These are phyloP conservation scores for Boletus edulis DNA, from an alignment of 768 basidiomycete genomes.

Conservation along the genomic window DNA sequence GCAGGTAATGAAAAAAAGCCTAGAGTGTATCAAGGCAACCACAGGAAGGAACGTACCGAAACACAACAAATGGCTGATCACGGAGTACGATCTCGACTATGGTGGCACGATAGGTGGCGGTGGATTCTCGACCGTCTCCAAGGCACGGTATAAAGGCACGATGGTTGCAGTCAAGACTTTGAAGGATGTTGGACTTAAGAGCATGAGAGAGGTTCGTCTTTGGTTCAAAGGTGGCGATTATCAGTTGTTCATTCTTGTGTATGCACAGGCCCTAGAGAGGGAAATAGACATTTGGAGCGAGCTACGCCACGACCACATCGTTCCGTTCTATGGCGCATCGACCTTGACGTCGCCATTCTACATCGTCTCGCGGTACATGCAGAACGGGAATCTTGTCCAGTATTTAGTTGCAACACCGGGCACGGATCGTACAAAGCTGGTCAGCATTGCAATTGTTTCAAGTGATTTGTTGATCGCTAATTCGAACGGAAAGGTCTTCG, in stretches of 20 bases:
- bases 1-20: not conserved
- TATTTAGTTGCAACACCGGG: not conserved
- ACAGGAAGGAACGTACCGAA: slow-evolving; percentile 5
- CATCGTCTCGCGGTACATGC: slow-evolving; percentile 10
- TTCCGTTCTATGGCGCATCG: slow-evolving; percentile 13
- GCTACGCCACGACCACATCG: slow-evolving; percentile 10
- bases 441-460: not conserved
- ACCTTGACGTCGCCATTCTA: not conserved
- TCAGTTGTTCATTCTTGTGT: not conserved
- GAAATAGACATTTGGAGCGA: slow-evolving; percentile 14
- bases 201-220: not conserved
- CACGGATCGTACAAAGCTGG: not conserved
- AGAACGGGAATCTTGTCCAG: slow-evolving; percentile 5
- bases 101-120: slow-evolving; percentile 24
- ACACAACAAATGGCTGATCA: slow-evolving; percentile 22
- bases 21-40: not conserved
- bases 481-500: slow-evolving; percentile 1
- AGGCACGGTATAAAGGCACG: not conserved
- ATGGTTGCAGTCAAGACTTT: slow-evolving; percentile 5
- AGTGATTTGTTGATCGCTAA: not conserved
- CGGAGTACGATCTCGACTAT: slow-evolving; percentile 26
- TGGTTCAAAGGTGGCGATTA: no score
- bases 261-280: not conserved
- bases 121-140: slow-evolving; percentile 16
- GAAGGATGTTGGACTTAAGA: not conserved